Conservation (phyloP, 2,329 filamentous ascomycete species). For the Chaetomium strumarium region DNA sequence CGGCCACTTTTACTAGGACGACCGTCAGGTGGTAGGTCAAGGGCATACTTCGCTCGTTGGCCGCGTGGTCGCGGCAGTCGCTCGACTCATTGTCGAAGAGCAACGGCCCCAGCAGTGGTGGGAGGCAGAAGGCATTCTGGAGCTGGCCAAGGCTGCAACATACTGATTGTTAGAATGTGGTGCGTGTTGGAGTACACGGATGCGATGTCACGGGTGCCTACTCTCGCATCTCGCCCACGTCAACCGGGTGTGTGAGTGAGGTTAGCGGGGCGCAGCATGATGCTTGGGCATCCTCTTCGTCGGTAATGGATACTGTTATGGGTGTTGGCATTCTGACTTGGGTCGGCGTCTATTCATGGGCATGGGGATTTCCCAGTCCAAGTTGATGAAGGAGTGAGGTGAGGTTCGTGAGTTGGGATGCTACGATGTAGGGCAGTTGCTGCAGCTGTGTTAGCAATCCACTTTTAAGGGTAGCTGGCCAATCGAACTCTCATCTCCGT, state of each 20-base stretch:
- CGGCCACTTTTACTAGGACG: slow-evolving; percentile 45
- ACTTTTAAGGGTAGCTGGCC: too few species aligned
- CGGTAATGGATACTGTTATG: slow-evolving; percentile 16
- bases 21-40: slow-evolving; percentile 52
- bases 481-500: too few species aligned
- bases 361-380: too few species aligned
- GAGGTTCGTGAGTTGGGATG: background rate
- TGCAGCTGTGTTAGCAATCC: too few species aligned
- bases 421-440: too few species aligned
- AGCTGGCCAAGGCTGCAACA: slow-evolving; percentile 25
- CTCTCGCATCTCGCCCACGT: slow-evolving; percentile 37
- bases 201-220: slow-evolving; percentile 20
- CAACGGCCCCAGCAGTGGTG: slow-evolving; percentile 60
- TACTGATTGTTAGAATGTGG: background rate
- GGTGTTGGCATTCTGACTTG: slow-evolving; percentile 6
- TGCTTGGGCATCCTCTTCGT: slow-evolving; percentile 33
- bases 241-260: slow-evolving; percentile 34
- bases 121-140: slow-evolving; percentile 47
- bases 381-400: too few species aligned
- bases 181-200: background rate
- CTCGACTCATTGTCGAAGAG: slow-evolving; percentile 70
- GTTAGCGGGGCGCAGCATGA: slow-evolving; percentile 35
- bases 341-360: background rate
- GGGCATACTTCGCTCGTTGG: slow-evolving; percentile 64
- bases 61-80: slow-evolving; percentile 72